A percentile compares a stretch with the other conserved stretches of the same genome.
Evolutionary conservation across 805 yeast species (phyloP).

Genomic region (Candida adriatica): DNA sequence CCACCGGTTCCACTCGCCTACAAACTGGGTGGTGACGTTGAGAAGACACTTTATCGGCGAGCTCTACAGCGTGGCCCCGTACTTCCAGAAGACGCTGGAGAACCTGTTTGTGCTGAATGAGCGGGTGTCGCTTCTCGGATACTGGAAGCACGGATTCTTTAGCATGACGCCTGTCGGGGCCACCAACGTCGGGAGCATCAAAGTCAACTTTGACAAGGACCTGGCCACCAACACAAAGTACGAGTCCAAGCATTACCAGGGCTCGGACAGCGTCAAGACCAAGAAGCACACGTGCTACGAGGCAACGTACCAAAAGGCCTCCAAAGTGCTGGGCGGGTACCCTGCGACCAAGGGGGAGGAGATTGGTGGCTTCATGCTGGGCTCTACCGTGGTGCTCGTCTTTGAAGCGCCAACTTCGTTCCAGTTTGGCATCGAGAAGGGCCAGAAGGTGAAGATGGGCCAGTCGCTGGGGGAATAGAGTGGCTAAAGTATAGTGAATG

Average conservation of each 20-base stretch:
- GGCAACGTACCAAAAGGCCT: slow-evolving; percentile 83
- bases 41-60: slow-evolving; percentile 97
- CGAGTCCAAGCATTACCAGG: slow-evolving; percentile 33
- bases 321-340: slow-evolving; percentile 69
- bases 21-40: slow-evolving; percentile 89
- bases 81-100: slow-evolving; percentile 79
- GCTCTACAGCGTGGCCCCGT: slow-evolving; percentile 92
- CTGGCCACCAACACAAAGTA: slow-evolving; percentile 74
- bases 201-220: slow-evolving; percentile 85
- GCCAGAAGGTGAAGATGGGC: slow-evolving; percentile 83
- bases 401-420: slow-evolving; percentile 91
- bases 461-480: slow-evolving; percentile 78
- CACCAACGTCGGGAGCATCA: slow-evolving; percentile 94
- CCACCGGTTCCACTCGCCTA: slow-evolving; percentile 94
- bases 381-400: slow-evolving; percentile 93
- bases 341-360: slow-evolving; percentile 90
- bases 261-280: slow-evolving; percentile 29
- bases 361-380: slow-evolving; percentile 95
- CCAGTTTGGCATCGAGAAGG: slow-evolving; percentile 58
- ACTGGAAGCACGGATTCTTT: slow-evolving; percentile 96
- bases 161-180: slow-evolving; percentile 99
- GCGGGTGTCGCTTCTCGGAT: slow-evolving; percentile 89
- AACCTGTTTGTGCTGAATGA: slow-evolving; percentile 90
- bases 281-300: slow-evolving; percentile 84
- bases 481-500: too few relatives aligned